Percentiles rank a stretch among this genome's conserved stretches.
These are phyloP conservation scores for Hamamelis virginiana DNA, from an alignment of 164 flowering plant species.

Conservation along the genomic window DNA sequence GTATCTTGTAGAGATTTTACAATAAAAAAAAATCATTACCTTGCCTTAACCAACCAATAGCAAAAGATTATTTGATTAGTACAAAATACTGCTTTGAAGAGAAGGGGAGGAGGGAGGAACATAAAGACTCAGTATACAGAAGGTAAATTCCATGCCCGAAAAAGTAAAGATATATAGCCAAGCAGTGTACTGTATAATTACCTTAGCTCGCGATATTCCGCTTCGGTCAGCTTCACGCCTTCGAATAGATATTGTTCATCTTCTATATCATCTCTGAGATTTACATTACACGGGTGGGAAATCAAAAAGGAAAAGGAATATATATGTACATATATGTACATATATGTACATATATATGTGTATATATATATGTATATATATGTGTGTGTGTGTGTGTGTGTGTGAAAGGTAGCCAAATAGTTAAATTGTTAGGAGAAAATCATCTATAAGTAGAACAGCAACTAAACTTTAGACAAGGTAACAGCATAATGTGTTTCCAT, in stretches of 20 bases:
- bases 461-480: neutral
- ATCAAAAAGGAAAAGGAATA: neutral
- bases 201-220: conserved; percentile 73
- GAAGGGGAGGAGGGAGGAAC: neutral
- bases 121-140: neutral
- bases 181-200: conserved; percentile 19
- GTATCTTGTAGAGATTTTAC: too few species aligned
- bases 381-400: too few species aligned
- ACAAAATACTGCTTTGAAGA: too few species aligned
- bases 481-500: neutral
- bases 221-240: conserved; percentile 75
- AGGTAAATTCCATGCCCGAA: neutral
- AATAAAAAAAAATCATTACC: too few species aligned
- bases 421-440: neutral
- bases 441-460: neutral
- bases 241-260: conserved; percentile 93
- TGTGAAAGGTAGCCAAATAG: neutral
- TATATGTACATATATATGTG: too few species aligned
- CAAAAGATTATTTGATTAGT: too few species aligned
- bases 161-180: neutral
- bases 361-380: too few species aligned
- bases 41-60: too few species aligned
- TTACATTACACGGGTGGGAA: neutral
- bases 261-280: conserved; percentile 84
- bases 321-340: too few species aligned